Base-by-base conservation (phyloP, 2,329 filamentous ascomycete species). In the Corniculantispora saksenae region DNA sequence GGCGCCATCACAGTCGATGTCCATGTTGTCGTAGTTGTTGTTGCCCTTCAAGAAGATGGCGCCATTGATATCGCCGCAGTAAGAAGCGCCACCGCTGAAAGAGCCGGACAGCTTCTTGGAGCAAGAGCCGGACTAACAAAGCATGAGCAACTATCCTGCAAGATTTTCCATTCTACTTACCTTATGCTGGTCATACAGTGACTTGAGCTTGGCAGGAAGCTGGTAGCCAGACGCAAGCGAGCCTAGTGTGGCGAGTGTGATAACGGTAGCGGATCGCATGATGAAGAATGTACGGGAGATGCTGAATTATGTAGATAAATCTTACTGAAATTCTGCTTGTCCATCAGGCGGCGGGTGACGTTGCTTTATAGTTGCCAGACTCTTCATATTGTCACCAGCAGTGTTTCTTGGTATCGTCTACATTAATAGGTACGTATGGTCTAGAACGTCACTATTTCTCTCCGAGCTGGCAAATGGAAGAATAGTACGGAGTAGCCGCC, bases 1-100 rank as follows among this genome's bases (percentile, higher is more conserved):
- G 2, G 72, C 68, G 4, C 83, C 83, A 64, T 85, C 82, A 65
- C 83, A 85, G 70, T 84, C 82, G 53, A 84, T 76, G 67, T 84
- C 82, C 79, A 84, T 83, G 69, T 84, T 79, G 27, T 75, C 79
- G 45, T 77, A 70, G 10, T 70, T 70, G 8, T 71, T 69, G 2
- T 70, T 72, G 21, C 76, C 77, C 57, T 79, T 77, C 7, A 84
- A 69, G 70, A 79, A 84, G 55, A 84, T 74, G 23, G 77, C 74
- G 19, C 75, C 73, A 61, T 43, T 48, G 25, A 66, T 66, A 32
- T 66, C 64, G 10, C 64, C 64, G 47, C 64, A 63, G 63, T 61
- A 65, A 7, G 53, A 43, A 2, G 61, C 43, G 9, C 43, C 43
- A 23, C 51, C 53, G 2, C 10, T 38, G 3, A 63, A 63, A 9